Base-by-base conservation (phyloP, 176 grass and related monocot species). In the Triticum timopheevii region DNA sequence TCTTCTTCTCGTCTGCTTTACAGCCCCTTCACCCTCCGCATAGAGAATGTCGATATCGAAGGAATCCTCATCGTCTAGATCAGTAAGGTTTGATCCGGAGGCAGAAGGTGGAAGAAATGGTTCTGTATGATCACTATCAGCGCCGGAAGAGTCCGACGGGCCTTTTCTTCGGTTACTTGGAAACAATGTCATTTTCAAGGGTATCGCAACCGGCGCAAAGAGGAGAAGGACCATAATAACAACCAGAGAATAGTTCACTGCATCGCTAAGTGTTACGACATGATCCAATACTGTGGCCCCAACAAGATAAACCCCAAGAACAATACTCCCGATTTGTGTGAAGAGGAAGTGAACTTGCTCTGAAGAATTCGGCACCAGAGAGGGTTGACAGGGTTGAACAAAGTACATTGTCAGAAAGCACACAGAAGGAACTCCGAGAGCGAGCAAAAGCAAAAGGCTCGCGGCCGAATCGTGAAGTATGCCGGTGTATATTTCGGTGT, bases 181-280 rank as follows among this genome's bases (percentile, higher is more conserved):
- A 76, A 92, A 98, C 36, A 98, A 76, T 39, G 96, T 98, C 96
- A 98, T 98, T 90, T 96, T 98, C 83, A 98, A 62, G 15, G 96
- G 96, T 87, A 98, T 95, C 52, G 88, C 87, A 59, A 96, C 59
- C 40, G 96, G 96, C 58, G 90, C 90, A 36, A 96, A 90, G 65
- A 98, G 64, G 49, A 98, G 72, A 56, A 98, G 44, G 25, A 83
- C 34, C 96, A 98, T 93, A 80, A 98, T 39, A 9, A 40, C 80
- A 76, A 95, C 84, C 65, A 98, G 73, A 82, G 71, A 73, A 82
- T 92, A 98, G 61, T 87, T 91, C 22, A 88, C 33, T 56, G 42
- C 84, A 86, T 87, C 88, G 50, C 40, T 75, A 72, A 96, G 65
- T 82, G 74, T 49, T 23, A 91, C 16, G 20, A 87, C 78, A 78